Base-by-base conservation (phyloP, 352 stramenopile genomes). In the Globisporangium sylvaticum region DNA sequence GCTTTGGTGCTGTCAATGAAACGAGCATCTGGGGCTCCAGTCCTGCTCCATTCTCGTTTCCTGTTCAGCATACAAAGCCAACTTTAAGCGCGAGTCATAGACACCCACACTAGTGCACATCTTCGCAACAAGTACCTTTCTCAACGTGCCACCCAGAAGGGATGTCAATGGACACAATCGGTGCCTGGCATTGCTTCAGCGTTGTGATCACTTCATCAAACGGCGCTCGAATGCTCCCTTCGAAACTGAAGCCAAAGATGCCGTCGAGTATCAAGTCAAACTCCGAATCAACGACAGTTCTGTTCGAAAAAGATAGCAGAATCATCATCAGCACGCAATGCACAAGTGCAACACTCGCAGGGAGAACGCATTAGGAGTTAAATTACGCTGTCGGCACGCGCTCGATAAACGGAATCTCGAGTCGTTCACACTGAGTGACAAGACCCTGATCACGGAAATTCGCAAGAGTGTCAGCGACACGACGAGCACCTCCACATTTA, bases 231-330 rank as follows among this genome's bases (percentile, higher is more conserved):
- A 96, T 83, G 9, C 69, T 80, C 3, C 97, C 97, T 46, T 81
- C 76, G 67, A 95, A 99, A 58, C 93, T 98, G 80, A 99, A 99
- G 5, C 98, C 98, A 83, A 99, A 99, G 53, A 99, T 97, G 7
- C 92, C 93, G 74, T 99, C 98, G 8, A 99, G 73, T 39, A 99
- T 92, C n/a, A 98, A 58, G 66, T 97, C 87, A 68, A 90, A 98
- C 15, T 77, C 24, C 1, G 64, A 48, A 48, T 92, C 80, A n/a
- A 95, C 37, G 31, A 73, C 61, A 20, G 72, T 55, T 0, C 85
- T 92, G 62, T 24, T 58, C 14, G 9, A 7, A 12, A 44, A 31
- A 42, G 0, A 34, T 25, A 50, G 1, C 12, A 64, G 5, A 46
- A 42, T 9, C 42, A 12, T 18, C 27, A 34, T 34, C 5, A 32